phyloP scores from a whole-genome alignment of 306 rosid genomes.

The Sindora glabra region DNA sequence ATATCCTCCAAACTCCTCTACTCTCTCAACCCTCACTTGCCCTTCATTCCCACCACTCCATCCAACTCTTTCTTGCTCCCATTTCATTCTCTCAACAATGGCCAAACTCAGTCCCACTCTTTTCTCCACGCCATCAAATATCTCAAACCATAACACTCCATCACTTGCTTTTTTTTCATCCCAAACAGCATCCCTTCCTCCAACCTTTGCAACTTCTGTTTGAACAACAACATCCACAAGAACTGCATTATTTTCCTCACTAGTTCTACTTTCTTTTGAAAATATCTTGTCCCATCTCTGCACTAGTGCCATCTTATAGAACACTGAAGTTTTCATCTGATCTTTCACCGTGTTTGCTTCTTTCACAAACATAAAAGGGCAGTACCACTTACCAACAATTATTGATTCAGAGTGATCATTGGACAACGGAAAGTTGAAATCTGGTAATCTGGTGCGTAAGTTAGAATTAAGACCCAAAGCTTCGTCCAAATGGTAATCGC shows the following conservation, averaged over 20 bases:
- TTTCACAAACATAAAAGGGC: conserved; percentile 37
- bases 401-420: conserved; percentile 2
- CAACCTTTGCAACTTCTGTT: conserved; percentile 17
- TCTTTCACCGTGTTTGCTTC: conserved; percentile 8
- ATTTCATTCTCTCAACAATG: conserved; percentile 19
- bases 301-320: conserved; percentile 30
- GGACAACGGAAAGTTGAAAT: conserved; percentile 12
- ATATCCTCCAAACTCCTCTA: background rate
- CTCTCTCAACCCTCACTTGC: background rate
- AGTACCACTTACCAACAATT: conserved; percentile 39
- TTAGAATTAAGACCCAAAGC: conserved; percentile 24
- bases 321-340: conserved; percentile 1
- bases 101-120: conserved; percentile 15
- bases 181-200: conserved; percentile 1
- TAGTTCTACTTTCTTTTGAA: background rate
- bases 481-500: conserved; percentile 17
- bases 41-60: background rate
- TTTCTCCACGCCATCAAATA: conserved; percentile 7
- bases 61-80: conserved; percentile 9
- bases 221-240: conserved; percentile 14
- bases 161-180: background rate
- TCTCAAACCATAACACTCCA: conserved; percentile 15
- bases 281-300: conserved; percentile 35
- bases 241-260: background rate
- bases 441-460: conserved; percentile 25